A percentile compares a stretch with the other conserved stretches of the same genome.
Evolutionary conservation across 1,284 basidiomycete species (phyloP).

Genomic region (Cutaneotrichosporon sp.): DNA sequence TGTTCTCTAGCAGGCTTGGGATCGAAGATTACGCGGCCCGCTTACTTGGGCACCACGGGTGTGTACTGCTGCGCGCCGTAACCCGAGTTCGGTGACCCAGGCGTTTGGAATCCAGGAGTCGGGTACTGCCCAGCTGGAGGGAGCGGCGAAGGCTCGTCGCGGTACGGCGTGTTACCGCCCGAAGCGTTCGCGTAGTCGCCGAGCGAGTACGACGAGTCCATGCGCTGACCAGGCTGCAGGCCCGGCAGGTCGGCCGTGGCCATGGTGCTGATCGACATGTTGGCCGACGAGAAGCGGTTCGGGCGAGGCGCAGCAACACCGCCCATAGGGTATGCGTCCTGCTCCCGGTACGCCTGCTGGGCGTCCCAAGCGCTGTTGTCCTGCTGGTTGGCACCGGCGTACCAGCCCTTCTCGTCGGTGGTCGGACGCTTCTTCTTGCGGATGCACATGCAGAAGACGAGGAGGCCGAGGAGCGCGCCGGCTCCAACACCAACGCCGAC

Average conservation of each 20-base stretch:
- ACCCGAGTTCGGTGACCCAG: not conserved
- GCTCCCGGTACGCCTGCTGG: conserved; percentile 37
- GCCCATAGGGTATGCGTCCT: conserved; percentile 29
- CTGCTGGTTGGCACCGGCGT: conserved; percentile 22
- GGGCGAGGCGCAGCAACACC: conserved; percentile 23
- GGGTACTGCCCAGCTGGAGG: not conserved
- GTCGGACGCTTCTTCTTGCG: conserved; percentile 28
- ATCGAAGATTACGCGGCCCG: not conserved
- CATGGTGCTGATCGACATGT: conserved; percentile 41
- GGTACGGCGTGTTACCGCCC: conserved; percentile 22
- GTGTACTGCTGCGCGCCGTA: conserved; percentile 3
- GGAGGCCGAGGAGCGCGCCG: conserved; percentile 33
- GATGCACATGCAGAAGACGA: conserved; percentile 37
- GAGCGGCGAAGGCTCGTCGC: conserved; percentile 14
- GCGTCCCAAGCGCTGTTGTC: conserved; percentile 29
- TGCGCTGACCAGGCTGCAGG: conserved; percentile 19
- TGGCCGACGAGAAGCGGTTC: conserved; percentile 29
- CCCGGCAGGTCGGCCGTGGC: conserved; percentile 42
- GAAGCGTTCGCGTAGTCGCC: conserved; percentile 24
- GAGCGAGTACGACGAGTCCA: conserved; percentile 23
- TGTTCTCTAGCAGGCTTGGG: conserved; percentile 1
- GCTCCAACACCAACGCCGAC: conserved; percentile 44
- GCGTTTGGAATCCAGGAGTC: not conserved
- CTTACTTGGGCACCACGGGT: conserved; percentile 2
- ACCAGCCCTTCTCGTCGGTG: conserved; percentile 36